These are phyloP conservation scores for Chlorophyllum brunneum DNA, from an alignment of 768 basidiomycete species.

Conservation along the genomic window DNA sequence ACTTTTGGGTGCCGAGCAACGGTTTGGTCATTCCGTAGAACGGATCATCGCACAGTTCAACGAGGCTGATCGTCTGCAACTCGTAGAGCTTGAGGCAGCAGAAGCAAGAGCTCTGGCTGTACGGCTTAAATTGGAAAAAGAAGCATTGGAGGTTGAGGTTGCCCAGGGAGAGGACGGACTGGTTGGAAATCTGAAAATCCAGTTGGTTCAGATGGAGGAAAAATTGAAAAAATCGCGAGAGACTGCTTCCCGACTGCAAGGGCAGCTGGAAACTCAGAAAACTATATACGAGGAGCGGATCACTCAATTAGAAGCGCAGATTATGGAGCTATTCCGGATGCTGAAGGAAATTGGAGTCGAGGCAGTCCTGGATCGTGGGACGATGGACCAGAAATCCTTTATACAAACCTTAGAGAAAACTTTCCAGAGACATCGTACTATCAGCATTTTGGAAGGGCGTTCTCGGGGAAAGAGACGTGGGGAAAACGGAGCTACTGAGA, in stretches of 20 bases:
- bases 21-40: constrained; percentile 87
- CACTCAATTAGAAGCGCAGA: constrained; percentile 85
- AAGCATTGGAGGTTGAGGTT: constrained; percentile 76
- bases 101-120: constrained; percentile 61
- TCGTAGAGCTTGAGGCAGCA: constrained; percentile 73
- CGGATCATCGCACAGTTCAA: constrained; percentile 86
- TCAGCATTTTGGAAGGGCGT: constrained; percentile 77
- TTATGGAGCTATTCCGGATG: constrained; percentile 93
- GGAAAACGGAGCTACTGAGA: constrained; percentile 14
- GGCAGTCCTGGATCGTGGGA: constrained; percentile 62
- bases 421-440: constrained; percentile 79
- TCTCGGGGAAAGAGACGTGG: constrained; percentile 27
- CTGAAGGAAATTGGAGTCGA: constrained; percentile 82
- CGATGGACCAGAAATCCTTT: constrained; percentile 78
- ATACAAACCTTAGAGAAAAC: constrained; percentile 79
- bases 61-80: constrained; percentile 79
- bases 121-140: constrained; percentile 77
- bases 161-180: constrained; percentile 78
- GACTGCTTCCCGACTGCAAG: constrained; percentile 70
- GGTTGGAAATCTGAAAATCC: constrained; percentile 75
- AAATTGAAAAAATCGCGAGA: constrained; percentile 77
- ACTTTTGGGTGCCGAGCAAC: constrained; percentile 74
- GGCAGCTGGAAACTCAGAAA: constrained; percentile 75
- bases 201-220: constrained; percentile 67
- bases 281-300: constrained; percentile 82